These are phyloP conservation scores for Miscanthus lutarioriparius DNA, from an alignment of 176 grass and related monocot species.

Conservation along the genomic window DNA sequence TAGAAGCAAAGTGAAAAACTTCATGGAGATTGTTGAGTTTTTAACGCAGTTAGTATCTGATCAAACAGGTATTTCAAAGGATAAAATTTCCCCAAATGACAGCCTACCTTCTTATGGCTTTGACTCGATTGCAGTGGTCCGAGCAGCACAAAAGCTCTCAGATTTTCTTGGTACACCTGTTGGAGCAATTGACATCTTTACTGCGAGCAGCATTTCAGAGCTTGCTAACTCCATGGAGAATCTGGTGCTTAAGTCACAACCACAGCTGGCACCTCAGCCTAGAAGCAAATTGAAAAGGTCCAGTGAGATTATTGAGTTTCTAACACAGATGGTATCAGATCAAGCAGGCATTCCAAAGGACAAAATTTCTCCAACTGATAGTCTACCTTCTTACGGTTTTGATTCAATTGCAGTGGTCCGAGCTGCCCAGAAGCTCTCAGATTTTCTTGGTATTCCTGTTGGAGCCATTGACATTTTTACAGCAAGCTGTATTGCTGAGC, in stretches of 20 bases:
- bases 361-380: slow-evolving; percentile 59
- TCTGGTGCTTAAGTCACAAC: slow-evolving; percentile 44
- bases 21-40: slow-evolving; percentile 52
- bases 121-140: slow-evolving; percentile 70
- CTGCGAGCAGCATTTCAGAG: slow-evolving; percentile 66
- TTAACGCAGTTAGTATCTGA: slow-evolving; percentile 56
- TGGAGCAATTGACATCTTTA: slow-evolving; percentile 85
- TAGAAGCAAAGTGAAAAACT: slow-evolving; percentile 48
- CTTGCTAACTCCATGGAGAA: slow-evolving; percentile 64
- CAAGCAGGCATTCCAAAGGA: slow-evolving; percentile 61
- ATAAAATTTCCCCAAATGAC: slow-evolving; percentile 58
- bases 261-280: slow-evolving; percentile 28
- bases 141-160: slow-evolving; percentile 72
- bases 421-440: slow-evolving; percentile 71
- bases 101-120: slow-evolving; percentile 69
- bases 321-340: slow-evolving; percentile 65
- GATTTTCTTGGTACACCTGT: slow-evolving; percentile 69
- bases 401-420: slow-evolving; percentile 73
- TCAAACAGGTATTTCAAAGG: slow-evolving; percentile 54
- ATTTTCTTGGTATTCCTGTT: slow-evolving; percentile 71
- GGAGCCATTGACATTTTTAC: slow-evolving; percentile 83
- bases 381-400: slow-evolving; percentile 70
- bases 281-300: slow-evolving; percentile 44
- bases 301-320: slow-evolving; percentile 52
- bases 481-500: slow-evolving; percentile 62